phyloP scores from a whole-genome alignment of 352 stramenopile genomes.

The Globisporangium apiculatum region DNA sequence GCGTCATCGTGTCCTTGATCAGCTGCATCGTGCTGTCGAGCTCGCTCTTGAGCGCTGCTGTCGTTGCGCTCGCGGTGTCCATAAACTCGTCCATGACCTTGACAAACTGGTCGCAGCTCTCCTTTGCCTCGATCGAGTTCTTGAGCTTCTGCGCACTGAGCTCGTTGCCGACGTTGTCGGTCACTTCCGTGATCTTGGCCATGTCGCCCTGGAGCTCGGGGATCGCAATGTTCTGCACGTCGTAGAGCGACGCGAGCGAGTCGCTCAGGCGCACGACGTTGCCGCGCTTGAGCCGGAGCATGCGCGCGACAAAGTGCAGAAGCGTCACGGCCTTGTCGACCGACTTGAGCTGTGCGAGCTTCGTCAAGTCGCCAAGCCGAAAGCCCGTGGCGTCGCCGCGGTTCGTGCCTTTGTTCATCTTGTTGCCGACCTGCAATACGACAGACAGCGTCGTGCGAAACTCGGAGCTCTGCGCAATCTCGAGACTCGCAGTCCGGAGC shows the following conservation, averaged over 20 bases:
- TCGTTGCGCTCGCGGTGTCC: constrained; percentile 25
- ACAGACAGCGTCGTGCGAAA: constrained; percentile 63
- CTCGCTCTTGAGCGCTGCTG: constrained; percentile 30
- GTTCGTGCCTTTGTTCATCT: constrained; percentile 77
- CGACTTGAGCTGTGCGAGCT: constrained; percentile 65
- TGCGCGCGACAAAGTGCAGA: constrained; percentile 66
- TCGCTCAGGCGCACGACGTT: constrained; percentile 56
- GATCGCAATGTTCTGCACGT: constrained; percentile 74
- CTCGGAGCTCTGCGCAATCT: constrained; percentile 56
- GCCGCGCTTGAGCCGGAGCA: constrained; percentile 61
- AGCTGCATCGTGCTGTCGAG: constrained; percentile 38
- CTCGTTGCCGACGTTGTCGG: constrained; percentile 54
- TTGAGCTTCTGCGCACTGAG: constrained; percentile 62
- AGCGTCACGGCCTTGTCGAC: constrained; percentile 55
- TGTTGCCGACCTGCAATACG: constrained; percentile 79
- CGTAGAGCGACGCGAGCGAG: constrained; percentile 56
- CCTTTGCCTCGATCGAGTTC: constrained; percentile 69
- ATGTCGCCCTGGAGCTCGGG: constrained; percentile 68
- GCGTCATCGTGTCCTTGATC: constrained; percentile 51
- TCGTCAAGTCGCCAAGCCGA: constrained; percentile 50
- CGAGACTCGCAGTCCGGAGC: constrained; percentile 42
- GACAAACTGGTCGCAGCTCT: constrained; percentile 53
- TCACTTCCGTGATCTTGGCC: constrained; percentile 50
- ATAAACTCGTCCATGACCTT: constrained; percentile 62
- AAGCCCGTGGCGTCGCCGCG: constrained; percentile 70